Conservation (phyloP, 2,329 filamentous ascomycete species). For the Venturia aucupariae region DNA sequence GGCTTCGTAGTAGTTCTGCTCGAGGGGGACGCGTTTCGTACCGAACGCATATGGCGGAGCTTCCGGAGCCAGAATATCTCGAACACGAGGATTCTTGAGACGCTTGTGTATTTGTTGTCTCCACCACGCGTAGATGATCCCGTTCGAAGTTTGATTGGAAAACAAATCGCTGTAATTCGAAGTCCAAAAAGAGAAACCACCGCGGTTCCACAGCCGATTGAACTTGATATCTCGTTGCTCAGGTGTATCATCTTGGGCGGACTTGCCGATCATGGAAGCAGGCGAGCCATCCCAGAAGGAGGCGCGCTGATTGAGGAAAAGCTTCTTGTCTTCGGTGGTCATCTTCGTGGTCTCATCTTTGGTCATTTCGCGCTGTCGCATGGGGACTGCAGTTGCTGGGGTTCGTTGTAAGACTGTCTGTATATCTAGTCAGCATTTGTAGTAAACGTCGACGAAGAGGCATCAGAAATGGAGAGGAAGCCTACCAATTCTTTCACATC, state of each 20-base stretch:
- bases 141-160: slow-evolving; percentile 34
- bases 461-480: neutral
- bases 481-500: neutral
- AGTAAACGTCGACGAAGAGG: neutral
- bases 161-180: slow-evolving; percentile 34
- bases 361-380: slow-evolving; percentile 43
- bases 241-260: slow-evolving; percentile 22
- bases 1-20: slow-evolving; percentile 40
- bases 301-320: neutral
- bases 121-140: slow-evolving; percentile 39
- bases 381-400: slow-evolving; percentile 55
- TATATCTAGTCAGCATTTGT: neutral
- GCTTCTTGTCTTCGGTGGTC: neutral
- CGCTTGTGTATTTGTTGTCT: slow-evolving; percentile 33
- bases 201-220: slow-evolving; percentile 23
- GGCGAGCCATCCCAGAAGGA: slow-evolving; percentile 6
- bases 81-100: slow-evolving; percentile 35
- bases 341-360: slow-evolving; percentile 29
- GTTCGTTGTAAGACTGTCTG: slow-evolving; percentile 56
- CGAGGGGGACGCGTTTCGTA: slow-evolving; percentile 38
- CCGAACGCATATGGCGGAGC: slow-evolving; percentile 37
- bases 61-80: slow-evolving; percentile 36
- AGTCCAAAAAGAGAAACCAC: slow-evolving; percentile 35
- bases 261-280: neutral
- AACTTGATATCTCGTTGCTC: slow-evolving; percentile 35